Evolutionary conservation across 441 rosid species (phyloP).

Genomic region (Manihot esculenta): DNA sequence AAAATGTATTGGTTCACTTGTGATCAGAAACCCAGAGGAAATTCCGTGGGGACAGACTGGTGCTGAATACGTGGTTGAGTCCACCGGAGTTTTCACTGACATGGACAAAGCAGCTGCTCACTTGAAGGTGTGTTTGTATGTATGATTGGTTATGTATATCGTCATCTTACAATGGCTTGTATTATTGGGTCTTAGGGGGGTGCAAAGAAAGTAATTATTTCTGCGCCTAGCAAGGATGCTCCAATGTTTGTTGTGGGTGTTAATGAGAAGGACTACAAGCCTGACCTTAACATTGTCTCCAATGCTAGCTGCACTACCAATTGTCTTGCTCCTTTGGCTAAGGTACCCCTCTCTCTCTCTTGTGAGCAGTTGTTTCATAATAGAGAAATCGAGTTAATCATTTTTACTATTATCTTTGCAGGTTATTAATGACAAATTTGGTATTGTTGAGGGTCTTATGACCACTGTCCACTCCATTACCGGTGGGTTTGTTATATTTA

Average conservation of each 20-base stretch:
- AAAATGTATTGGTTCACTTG: background rate
- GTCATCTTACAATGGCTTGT: background rate
- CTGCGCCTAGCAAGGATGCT: too few species aligned
- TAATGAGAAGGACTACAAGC: slow-evolving; percentile 73
- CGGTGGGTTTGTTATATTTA: slow-evolving; percentile 28
- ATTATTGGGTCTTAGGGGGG: slow-evolving; percentile 53
- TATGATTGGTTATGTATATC: too few species aligned
- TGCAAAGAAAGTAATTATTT: slow-evolving; percentile 79
- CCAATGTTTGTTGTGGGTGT: slow-evolving; percentile 96
- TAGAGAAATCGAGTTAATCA: background rate
- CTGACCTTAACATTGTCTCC: slow-evolving; percentile 68
- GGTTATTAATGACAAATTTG: slow-evolving; percentile 65
- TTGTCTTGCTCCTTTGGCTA: slow-evolving; percentile 91
- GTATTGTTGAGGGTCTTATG: slow-evolving; percentile 79
- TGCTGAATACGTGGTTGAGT: slow-evolving; percentile 82
- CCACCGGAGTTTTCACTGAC: slow-evolving; percentile 93
- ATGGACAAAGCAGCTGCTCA: slow-evolving; percentile 96
- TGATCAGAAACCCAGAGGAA: slow-evolving; percentile 82
- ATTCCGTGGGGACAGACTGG: slow-evolving; percentile 92
- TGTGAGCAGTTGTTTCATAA: background rate
- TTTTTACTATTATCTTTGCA: slow-evolving; percentile 14
- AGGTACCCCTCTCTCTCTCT: slow-evolving; percentile 42
- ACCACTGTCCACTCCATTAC: slow-evolving; percentile 76
- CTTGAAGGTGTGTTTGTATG: slow-evolving; percentile 54
- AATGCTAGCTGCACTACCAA: too few species aligned